A percentile compares a stretch with the other conserved stretches of the same genome.
phyloP scores from a whole-genome alignment of 139 green algal genomes.

The Eudorina sp. region DNA sequence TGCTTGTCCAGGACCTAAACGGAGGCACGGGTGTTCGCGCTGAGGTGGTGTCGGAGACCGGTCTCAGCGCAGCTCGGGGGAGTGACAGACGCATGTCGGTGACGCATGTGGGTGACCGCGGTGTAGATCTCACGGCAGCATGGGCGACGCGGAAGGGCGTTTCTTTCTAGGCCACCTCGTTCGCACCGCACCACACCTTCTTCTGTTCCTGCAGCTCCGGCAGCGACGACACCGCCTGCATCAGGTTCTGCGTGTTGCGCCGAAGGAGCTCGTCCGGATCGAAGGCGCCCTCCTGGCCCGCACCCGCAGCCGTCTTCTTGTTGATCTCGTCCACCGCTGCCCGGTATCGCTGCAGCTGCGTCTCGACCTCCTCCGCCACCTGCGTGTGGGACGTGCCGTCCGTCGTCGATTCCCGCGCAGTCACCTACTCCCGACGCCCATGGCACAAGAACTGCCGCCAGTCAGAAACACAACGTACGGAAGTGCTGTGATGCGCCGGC shows the following conservation, averaged over 20 bases:
- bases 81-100: too few relatives aligned
- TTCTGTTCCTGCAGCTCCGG: constrained; percentile 72
- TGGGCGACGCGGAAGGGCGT: too few relatives aligned
- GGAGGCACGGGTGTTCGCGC: background rate
- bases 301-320: constrained; percentile 66
- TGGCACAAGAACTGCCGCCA: too few relatives aligned
- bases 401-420: too few relatives aligned
- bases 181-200: constrained; percentile 47
- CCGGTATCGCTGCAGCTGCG: constrained; percentile 89
- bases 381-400: too few relatives aligned
- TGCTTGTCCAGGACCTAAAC: constrained; percentile 96
- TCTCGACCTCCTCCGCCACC: constrained; percentile 85
- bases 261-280: constrained; percentile 75
- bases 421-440: too few relatives aligned
- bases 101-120: too few relatives aligned
- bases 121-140: too few relatives aligned
- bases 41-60: background rate
- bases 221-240: constrained; percentile 85
- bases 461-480: too few relatives aligned
- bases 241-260: constrained; percentile 84
- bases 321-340: constrained; percentile 95
- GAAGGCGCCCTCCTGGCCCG: constrained; percentile 52
- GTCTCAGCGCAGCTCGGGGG: too few relatives aligned
- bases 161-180: too few relatives aligned
- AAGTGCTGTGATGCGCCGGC: too few relatives aligned